A percentile compares a stretch with the other conserved stretches of the same genome.
phyloP scores from a whole-genome alignment of 139 green algal species.

The Chara braunii region DNA sequence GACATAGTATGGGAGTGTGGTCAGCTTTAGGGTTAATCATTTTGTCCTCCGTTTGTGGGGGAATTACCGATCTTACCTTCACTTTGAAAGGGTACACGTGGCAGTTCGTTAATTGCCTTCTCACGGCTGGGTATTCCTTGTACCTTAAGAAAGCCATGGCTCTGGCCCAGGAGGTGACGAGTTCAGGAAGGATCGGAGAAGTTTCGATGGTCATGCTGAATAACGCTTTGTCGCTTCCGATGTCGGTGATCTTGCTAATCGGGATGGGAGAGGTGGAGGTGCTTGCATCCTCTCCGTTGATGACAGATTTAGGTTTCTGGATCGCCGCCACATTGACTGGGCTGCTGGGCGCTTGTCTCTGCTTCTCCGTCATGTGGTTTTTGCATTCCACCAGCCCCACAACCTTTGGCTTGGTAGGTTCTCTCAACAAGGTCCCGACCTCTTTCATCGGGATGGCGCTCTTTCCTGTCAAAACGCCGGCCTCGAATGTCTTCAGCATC shows the following conservation, averaged over 20 bases:
- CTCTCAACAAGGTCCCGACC: slow-evolving; percentile 86
- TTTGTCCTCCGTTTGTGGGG: slow-evolving; percentile 62
- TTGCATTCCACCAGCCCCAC: slow-evolving; percentile 83
- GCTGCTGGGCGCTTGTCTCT: slow-evolving; percentile 61
- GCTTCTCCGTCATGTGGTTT: slow-evolving; percentile 84
- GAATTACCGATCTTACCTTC: slow-evolving; percentile 77
- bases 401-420: slow-evolving; percentile 76
- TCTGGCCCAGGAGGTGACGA: slow-evolving; percentile 37
- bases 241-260: slow-evolving; percentile 58
- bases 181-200: slow-evolving; percentile 28
- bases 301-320: not conserved
- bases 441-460: slow-evolving; percentile 71
- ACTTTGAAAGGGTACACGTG: slow-evolving; percentile 70
- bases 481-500: slow-evolving; percentile 70
- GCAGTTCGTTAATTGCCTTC: slow-evolving; percentile 73
- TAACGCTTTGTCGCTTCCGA: slow-evolving; percentile 79
- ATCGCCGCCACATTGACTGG: slow-evolving; percentile 18
- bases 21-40: too few relatives aligned
- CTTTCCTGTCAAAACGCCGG: slow-evolving; percentile 63
- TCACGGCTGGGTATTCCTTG: slow-evolving; percentile 59
- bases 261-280: too few relatives aligned
- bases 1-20: too few relatives aligned
- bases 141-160: slow-evolving; percentile 77
- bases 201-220: slow-evolving; percentile 76
- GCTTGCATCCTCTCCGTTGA: too few relatives aligned